phyloP scores from a whole-genome alignment of 257 asterid species.

The Ligustrum vulgare region DNA sequence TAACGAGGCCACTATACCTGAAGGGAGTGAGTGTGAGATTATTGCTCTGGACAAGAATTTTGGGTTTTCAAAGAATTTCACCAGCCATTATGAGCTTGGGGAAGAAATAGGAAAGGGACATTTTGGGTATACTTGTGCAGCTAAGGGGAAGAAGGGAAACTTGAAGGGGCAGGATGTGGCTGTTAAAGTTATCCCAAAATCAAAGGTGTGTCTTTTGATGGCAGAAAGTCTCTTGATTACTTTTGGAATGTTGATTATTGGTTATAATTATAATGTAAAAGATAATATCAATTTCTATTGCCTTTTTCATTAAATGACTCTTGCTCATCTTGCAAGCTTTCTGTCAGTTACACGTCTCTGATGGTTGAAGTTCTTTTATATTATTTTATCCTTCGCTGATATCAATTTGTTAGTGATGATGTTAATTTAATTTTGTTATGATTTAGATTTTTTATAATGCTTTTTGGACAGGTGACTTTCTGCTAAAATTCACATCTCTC shows the following conservation, averaged over 20 bases:
- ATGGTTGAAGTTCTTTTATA: neutral
- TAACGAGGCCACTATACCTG: constrained; percentile 85
- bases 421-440: neutral
- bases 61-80: constrained; percentile 72
- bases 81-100: constrained; percentile 61
- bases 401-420: neutral
- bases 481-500: neutral
- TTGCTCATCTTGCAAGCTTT: constrained; percentile 7
- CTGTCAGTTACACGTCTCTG: constrained; percentile 8
- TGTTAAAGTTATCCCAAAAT: constrained; percentile 83
- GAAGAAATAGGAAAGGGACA: constrained; percentile 95
- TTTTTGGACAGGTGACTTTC: neutral
- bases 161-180: constrained; percentile 92
- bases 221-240: constrained; percentile 13
- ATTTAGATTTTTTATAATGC: constrained; percentile 3
- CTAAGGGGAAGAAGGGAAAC: constrained; percentile 76
- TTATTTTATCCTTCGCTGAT: neutral
- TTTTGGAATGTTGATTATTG: neutral
- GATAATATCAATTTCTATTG: neutral
- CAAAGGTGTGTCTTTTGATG: constrained; percentile 53
- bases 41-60: constrained; percentile 76
- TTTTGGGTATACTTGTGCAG: constrained; percentile 89
- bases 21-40: constrained; percentile 85
- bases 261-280: neutral
- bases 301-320: constrained; percentile 15